These are phyloP conservation scores for Trypanosoma melophagium DNA, from an alignment of 208 protist genomes.

Conservation along the genomic window DNA sequence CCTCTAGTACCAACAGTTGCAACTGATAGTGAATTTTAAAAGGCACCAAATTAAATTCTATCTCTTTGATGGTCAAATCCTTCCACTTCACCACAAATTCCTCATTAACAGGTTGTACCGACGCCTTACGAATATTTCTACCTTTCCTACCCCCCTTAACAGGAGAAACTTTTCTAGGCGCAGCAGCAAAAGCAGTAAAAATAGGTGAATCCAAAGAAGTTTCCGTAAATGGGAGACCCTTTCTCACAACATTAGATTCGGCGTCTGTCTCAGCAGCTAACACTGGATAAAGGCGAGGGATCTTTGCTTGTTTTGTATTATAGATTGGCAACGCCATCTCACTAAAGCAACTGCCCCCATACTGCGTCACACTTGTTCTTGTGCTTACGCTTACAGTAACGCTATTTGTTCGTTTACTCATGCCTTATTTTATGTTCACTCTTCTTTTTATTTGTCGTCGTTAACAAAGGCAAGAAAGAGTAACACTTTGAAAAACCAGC, in stretches of 20 bases:
- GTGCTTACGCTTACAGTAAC: slow-evolving; percentile 15
- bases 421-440: neutral
- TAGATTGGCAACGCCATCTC: slow-evolving; percentile 1
- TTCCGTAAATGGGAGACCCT: neutral
- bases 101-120: neutral
- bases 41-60: slow-evolving; percentile 38
- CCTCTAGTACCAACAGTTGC: slow-evolving; percentile 49
- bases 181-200: neutral
- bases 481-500: neutral
- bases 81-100: slow-evolving; percentile 50
- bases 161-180: neutral
- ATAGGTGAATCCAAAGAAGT: neutral
- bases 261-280: neutral
- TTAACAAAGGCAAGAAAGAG: slow-evolving; percentile 7
- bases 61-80: slow-evolving; percentile 29
- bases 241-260: neutral
- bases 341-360: slow-evolving; percentile 8
- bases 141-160: neutral
- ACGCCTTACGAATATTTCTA: neutral
- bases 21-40: slow-evolving; percentile 49
- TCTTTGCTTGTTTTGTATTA: neutral
- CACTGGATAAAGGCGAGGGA: slow-evolving; percentile 17
- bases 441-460: neutral
- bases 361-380: slow-evolving; percentile 8
- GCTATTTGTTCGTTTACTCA: neutral